Evolutionary conservation across 768 basidiomycete genomes (phyloP).

Genomic region (Kockovaella imperatae): DNA sequence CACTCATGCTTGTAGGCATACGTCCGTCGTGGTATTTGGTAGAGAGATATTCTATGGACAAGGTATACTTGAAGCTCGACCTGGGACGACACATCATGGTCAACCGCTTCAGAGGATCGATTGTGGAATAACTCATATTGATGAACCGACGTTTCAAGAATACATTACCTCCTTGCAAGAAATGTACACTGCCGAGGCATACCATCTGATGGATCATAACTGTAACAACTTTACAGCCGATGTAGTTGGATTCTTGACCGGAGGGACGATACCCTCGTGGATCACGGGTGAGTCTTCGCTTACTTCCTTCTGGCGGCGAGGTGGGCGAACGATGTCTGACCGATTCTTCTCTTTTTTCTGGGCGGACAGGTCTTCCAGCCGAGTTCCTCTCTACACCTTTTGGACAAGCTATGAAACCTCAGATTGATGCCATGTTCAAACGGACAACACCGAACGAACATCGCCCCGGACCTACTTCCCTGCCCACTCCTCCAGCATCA

Average conservation of each 20-base stretch:
- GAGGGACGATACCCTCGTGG: conserved; percentile 67
- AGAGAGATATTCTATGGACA: conserved; percentile 86
- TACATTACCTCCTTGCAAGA: conserved; percentile 67
- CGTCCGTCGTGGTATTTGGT: conserved; percentile 77
- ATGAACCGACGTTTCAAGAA: conserved; percentile 76
- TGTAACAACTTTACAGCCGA: conserved; percentile 94
- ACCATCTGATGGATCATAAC: conserved; percentile 66
- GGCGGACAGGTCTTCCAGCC: conserved; percentile 42
- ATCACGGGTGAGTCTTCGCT: conserved; percentile 58
- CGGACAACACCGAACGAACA: conserved; percentile 52
- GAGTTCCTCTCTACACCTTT: conserved; percentile 87
- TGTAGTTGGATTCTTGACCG: conserved; percentile 76
- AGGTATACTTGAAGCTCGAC: conserved; percentile 63
- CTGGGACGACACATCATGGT: conserved; percentile 65
- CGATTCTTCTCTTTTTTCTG: neutral
- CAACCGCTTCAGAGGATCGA: conserved; percentile 33
- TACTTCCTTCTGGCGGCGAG: neutral
- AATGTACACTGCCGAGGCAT: conserved; percentile 81
- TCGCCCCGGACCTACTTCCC: conserved; percentile 3
- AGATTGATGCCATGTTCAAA: conserved; percentile 82
- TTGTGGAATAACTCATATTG: conserved; percentile 49
- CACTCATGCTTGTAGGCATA: conserved; percentile 59
- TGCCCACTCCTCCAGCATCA: conserved; percentile 38
- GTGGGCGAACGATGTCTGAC: neutral
- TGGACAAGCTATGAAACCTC: conserved; percentile 74